Evolutionary conservation across 2,329 filamentous ascomycete species (phyloP), one percentile per base, ranked within the genome.

Genomic region (Capronia coronata): DNA sequence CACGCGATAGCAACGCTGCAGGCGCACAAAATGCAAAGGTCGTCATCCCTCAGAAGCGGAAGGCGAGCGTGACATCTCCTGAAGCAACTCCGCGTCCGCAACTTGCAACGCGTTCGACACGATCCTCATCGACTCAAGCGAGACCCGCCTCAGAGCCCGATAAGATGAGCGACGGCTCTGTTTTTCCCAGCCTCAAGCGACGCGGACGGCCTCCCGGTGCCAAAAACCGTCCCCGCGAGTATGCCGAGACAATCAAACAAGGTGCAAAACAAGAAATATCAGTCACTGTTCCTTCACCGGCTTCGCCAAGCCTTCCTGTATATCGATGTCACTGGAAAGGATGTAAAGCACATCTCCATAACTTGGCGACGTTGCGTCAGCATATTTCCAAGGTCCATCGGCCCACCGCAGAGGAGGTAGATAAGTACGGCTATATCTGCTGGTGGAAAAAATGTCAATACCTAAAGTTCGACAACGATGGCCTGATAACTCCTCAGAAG

Each of bases 331-430:
- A 68, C 35, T 84, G 80, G 81, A 64, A 72, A 44, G 64, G 66
- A 1, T 85, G 82, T 61, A 63, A 65, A 2, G 74, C 76, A 0
- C 72, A 81, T 55, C 66, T 84, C 3, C 81, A 84, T 63, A 84
- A 83, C 56, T 63, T 83, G 11, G 73, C 75, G 7, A 78, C 75
- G 0, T 65, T 84, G 4, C 74, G 74, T 53, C 77, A 76, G 49
- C 82, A 85, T 61, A 64, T 82, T 4, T 61, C 70, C 44, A 82
- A 79, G 58, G 63, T 76, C 2, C 81, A 84, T 49, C 57, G 67
- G 2, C 62, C 66, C 1, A 18, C 37, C 43, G 54, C 60, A 13
- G 47, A 54, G 10, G 51, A 48, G 3, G 48, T 40, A 2, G 46
- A 43, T 19, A 48, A 53, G 16, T 48, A 46, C 2, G 54, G 30